These are phyloP conservation scores for Barnettozyma wickerhamii DNA, from an alignment of 805 yeast species.

Conservation along the genomic window DNA sequence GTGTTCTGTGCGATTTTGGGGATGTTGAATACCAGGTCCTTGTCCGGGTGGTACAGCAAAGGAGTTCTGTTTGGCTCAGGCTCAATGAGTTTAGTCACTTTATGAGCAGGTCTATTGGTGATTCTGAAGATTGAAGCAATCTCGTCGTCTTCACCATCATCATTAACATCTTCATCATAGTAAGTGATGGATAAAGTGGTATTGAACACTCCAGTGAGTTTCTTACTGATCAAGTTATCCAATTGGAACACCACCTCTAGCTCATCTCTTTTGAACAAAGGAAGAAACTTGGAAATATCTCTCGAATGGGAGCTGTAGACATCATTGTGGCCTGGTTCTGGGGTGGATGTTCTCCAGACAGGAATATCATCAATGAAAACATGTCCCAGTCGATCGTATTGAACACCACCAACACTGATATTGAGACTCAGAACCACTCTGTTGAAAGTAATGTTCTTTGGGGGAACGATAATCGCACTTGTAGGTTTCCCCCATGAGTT, in stretches of 20 bases:
- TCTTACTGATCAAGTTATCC: conserved; percentile 54
- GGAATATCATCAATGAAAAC: conserved; percentile 58
- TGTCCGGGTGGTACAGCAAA: conserved; percentile 40
- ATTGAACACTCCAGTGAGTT: conserved; percentile 58
- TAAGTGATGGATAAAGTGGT: conserved; percentile 48
- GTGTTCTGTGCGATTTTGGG: conserved; percentile 51
- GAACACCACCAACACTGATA: conserved; percentile 53
- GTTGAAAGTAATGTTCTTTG: conserved; percentile 38
- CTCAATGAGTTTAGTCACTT: conserved; percentile 14
- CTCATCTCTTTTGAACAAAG: conserved; percentile 41
- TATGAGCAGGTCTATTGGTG: conserved; percentile 20
- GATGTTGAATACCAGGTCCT: conserved; percentile 31
- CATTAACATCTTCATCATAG: conserved; percentile 32
- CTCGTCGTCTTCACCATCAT: conserved; percentile 14
- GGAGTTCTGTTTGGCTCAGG: conserved; percentile 35
- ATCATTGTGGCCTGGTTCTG: conserved; percentile 60
- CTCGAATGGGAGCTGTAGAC: conserved; percentile 50
- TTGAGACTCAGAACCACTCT: conserved; percentile 50
- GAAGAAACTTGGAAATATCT: conserved; percentile 56
- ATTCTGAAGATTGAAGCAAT: conserved; percentile 14
- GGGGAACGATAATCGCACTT: conserved; percentile 42
- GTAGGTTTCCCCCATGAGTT: conserved; percentile 59
- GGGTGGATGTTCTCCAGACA: conserved; percentile 82
- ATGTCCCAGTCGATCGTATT: conserved; percentile 63
- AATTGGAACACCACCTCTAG: conserved; percentile 50